Conservation (phyloP, 441 rosid species). For the Gossypium gossypioides region DNA sequence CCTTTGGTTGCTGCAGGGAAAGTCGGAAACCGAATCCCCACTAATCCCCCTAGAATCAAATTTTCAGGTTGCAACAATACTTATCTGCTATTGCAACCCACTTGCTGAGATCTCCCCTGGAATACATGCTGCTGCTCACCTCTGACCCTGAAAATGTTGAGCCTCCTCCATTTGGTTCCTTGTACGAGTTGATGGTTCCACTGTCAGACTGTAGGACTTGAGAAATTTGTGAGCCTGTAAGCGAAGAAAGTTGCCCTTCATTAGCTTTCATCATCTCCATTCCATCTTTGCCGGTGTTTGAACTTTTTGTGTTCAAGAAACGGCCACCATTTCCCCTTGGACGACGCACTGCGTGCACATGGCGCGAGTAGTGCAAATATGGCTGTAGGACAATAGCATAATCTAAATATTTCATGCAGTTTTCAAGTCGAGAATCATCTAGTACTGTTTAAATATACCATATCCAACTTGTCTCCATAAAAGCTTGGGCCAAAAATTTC, state of each 20-base stretch:
- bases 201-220: slow-evolving; percentile 63
- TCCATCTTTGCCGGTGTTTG: slow-evolving; percentile 18
- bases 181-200: slow-evolving; percentile 45
- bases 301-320: slow-evolving; percentile 56
- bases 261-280: slow-evolving; percentile 24
- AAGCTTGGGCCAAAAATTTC: background rate
- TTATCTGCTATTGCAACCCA: slow-evolving; percentile 53
- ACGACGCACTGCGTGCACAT: slow-evolving; percentile 83
- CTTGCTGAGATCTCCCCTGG: slow-evolving; percentile 28
- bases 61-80: slow-evolving; percentile 46
- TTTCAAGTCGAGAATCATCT: no score
- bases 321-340: slow-evolving; percentile 88
- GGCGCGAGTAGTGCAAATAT: slow-evolving; percentile 82
- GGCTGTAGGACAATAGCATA: slow-evolving; percentile 38
- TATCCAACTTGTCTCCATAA: background rate
- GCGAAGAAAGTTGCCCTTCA: slow-evolving; percentile 21
- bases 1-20: slow-evolving; percentile 31
- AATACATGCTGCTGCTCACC: slow-evolving; percentile 60
- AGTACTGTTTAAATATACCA: no score
- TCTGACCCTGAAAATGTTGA: slow-evolving; percentile 41
- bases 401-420: no score
- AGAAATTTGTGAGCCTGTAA: slow-evolving; percentile 58
- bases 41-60: slow-evolving; percentile 20
- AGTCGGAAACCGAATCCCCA: no score
- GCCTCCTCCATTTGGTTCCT: slow-evolving; percentile 28